Base-by-base conservation (phyloP, 306 rosid species). In the Inga oerstediana region DNA sequence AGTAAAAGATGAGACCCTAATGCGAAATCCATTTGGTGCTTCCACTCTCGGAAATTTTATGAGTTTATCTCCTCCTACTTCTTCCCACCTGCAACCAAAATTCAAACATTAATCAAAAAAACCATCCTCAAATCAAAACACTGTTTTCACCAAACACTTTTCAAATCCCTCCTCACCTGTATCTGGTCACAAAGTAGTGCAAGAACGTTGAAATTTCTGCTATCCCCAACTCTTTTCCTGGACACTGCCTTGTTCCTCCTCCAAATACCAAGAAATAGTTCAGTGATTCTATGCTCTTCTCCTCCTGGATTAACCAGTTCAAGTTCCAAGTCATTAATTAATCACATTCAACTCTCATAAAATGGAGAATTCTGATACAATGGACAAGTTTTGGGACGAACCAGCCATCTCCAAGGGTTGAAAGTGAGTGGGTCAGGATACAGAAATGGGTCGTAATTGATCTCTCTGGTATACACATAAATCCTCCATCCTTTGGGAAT, bases 351-450 rank as follows among this genome's bases (percentile, higher is more conserved):
- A 8, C 3, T 56, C 32, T 56, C 41, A 9, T 68, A 58, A 77
- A 37, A 83, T 68, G 0, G 48, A 0, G 3, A 37, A 59, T 22
- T 59, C 34, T 11, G 44, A 43, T 15, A 3, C 54, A 0, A 62
- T 30, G 7, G 9, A 79, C 1, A 48, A 46, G 17, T 44, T 84
- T 35, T 45, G 10, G 77, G 12, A 87, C 93, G 70, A 70, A 96
- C 99, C 97, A 97, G 77, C 98, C 98, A 97, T 89, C 99, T 91
- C 99, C 99, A 94, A 43, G 99, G 99, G 80, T 97, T 90, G 82
- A 97, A 97, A 76, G 83, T 79, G 5, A 89, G 87, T 10, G 99
- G 99, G 8, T 97, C 99, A 8, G 98, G 87, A 84, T 97, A 97
- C 46, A 90, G 83, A 84, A 84, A 86, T 16, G 84, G 88, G 76